Evolutionary conservation across 202 grass and related monocot species (phyloP).

Genomic region (Hordeum pubiflorum): DNA sequence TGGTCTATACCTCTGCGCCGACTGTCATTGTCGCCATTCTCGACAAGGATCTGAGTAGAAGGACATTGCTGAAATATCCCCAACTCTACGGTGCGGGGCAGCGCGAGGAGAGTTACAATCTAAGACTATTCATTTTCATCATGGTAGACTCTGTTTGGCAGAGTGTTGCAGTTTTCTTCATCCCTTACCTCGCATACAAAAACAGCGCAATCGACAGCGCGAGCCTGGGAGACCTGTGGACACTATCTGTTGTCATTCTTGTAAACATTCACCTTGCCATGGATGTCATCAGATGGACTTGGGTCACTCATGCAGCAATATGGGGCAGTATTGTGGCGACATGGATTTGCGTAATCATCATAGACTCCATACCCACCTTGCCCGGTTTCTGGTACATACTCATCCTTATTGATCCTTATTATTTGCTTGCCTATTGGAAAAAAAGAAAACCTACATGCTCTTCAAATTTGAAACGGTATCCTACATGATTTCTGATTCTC

Average conservation of each 20-base stretch:
- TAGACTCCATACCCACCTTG: constrained; percentile 63
- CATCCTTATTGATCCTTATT: constrained; percentile 14
- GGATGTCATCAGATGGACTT: constrained; percentile 91
- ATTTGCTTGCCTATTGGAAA: not conserved
- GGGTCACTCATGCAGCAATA: constrained; percentile 67
- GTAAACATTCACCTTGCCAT: constrained; percentile 88
- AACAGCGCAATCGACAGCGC: constrained; percentile 59
- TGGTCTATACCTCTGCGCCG: constrained; percentile 80
- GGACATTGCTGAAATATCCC: constrained; percentile 81
- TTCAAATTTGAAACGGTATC: not conserved
- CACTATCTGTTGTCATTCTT: constrained; percentile 75
- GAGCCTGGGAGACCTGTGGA: constrained; percentile 82
- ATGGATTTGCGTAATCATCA: constrained; percentile 76
- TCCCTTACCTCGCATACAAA: constrained; percentile 84
- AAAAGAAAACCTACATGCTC: not conserved
- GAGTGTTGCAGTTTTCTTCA: constrained; percentile 70
- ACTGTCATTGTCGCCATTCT: constrained; percentile 86
- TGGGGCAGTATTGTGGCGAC: constrained; percentile 92
- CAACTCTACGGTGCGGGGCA: constrained; percentile 85
- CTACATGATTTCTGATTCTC: constrained; percentile 23
- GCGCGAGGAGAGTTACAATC: constrained; percentile 78
- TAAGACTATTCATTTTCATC: constrained; percentile 72
- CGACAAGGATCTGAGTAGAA: constrained; percentile 77
- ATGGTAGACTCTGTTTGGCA: constrained; percentile 91
- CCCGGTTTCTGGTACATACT: constrained; percentile 76